Conservation (phyloP, 2,329 filamentous ascomycete genomes). For the Penicillium sp. region DNA sequence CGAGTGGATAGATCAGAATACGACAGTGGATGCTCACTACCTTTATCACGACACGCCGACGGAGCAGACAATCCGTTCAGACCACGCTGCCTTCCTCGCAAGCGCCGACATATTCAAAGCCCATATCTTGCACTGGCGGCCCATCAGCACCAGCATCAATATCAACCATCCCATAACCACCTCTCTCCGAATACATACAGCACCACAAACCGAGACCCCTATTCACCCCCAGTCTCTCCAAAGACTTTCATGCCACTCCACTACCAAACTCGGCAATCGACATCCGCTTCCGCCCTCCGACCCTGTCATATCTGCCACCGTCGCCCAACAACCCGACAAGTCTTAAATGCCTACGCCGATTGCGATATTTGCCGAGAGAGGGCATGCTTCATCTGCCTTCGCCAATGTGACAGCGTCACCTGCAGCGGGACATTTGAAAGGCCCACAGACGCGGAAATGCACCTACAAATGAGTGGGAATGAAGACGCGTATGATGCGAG, state of each 20-base stretch:
- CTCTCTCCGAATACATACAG: slow-evolving; percentile 24
- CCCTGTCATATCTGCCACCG: slow-evolving; percentile 45
- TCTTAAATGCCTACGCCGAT: slow-evolving; percentile 42
- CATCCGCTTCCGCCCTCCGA: slow-evolving; percentile 31
- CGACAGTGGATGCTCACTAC: slow-evolving; percentile 10
- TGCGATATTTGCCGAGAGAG: slow-evolving; percentile 40
- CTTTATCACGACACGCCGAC: slow-evolving; percentile 18
- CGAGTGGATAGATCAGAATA: slow-evolving; percentile 17
- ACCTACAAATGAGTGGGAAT: background rate
- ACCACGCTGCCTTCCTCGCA: slow-evolving; percentile 26
- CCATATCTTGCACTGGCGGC: slow-evolving; percentile 16
- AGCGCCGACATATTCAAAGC: slow-evolving; percentile 23
- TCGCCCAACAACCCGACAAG: slow-evolving; percentile 39
- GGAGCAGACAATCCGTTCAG: slow-evolving; percentile 17
- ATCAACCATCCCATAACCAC: slow-evolving; percentile 15
- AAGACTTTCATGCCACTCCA: slow-evolving; percentile 27
- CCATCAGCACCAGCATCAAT: slow-evolving; percentile 3
- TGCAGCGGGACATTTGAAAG: slow-evolving; percentile 23
- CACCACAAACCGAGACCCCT: slow-evolving; percentile 14
- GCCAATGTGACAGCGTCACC: slow-evolving; percentile 35
- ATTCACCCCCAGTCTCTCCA: slow-evolving; percentile 28
- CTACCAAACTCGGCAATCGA: slow-evolving; percentile 17
- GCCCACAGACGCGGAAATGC: slow-evolving; percentile 1
- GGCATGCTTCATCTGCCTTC: slow-evolving; percentile 43
- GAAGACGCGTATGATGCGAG: background rate